phyloP scores from a whole-genome alignment of 495 filamentous ascomycete species.

The Talaromyces trachyspermus region DNA sequence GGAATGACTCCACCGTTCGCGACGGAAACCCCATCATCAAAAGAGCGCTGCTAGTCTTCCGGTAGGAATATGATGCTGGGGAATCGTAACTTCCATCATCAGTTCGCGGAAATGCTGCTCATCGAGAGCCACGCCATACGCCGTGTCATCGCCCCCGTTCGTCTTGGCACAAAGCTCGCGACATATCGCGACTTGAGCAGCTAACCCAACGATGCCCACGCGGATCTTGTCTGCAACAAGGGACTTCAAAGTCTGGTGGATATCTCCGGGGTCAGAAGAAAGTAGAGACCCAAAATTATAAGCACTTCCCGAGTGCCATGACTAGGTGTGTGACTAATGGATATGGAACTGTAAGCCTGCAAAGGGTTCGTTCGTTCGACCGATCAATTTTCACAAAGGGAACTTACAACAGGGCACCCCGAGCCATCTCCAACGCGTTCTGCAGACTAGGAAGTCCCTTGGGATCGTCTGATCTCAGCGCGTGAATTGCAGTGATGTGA shows the following conservation, averaged over 20 bases:
- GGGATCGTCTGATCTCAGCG: constrained; percentile 66
- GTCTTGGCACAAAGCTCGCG: constrained; percentile 79
- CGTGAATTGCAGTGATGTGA: constrained; percentile 70
- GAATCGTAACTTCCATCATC: constrained; percentile 81
- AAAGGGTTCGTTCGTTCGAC: too few relatives aligned
- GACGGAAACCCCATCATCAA: constrained; percentile 99
- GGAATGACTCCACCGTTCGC: constrained; percentile 64
- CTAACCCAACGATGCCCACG: constrained; percentile 79
- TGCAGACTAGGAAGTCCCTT: constrained; percentile 86
- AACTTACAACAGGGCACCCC: constrained; percentile 74
- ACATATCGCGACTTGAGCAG: constrained; percentile 88
- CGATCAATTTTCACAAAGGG: too few relatives aligned
- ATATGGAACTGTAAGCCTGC: too few relatives aligned
- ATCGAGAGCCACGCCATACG: constrained; percentile 78
- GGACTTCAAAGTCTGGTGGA: constrained; percentile 75
- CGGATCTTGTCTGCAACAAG: constrained; percentile 76
- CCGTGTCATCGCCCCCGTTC: constrained; percentile 66
- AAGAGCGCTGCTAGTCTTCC: constrained; percentile 63
- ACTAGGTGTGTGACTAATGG: constrained; percentile 71
- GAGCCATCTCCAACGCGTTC: constrained; percentile 91
- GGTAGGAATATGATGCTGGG: constrained; percentile 69
- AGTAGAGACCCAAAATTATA: constrained; percentile 87
- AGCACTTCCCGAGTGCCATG: constrained; percentile 92
- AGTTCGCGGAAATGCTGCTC: constrained; percentile 85
- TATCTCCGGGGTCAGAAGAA: constrained; percentile 88